Evolutionary conservation across 208 protist genomes (phyloP).

Genomic region (Lotmaria passim): DNA sequence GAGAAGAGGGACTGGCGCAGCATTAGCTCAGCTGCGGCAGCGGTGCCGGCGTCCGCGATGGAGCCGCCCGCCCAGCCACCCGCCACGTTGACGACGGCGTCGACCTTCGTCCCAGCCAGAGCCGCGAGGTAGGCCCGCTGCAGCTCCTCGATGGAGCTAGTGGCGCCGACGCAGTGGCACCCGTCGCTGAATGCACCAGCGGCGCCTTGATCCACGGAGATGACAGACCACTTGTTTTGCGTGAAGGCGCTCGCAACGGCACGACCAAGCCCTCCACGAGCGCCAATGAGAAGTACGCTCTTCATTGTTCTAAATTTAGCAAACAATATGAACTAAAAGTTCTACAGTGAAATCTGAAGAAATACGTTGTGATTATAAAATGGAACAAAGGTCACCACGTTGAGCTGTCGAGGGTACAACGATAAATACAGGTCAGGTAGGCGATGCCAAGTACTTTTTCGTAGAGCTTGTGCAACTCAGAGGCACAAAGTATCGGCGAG

Average conservation of each 20-base stretch:
- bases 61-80: conserved; percentile 75
- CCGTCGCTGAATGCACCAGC: background rate
- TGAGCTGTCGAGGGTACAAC: too few species aligned
- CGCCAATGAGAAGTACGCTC: conserved; percentile 46
- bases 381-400: too few species aligned
- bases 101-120: conserved; percentile 29
- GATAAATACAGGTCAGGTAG: background rate
- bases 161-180: conserved; percentile 21
- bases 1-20: conserved; percentile 75
- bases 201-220: conserved; percentile 13
- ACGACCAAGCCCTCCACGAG: conserved; percentile 51
- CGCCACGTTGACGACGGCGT: conserved; percentile 83
- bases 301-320: conserved; percentile 5
- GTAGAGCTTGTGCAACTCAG: too few species aligned
- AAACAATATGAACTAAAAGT: too few species aligned
- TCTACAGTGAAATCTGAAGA: too few species aligned
- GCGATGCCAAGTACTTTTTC: too few species aligned
- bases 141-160: conserved; percentile 41
- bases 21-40: conserved; percentile 67
- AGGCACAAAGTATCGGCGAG: too few species aligned
- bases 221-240: conserved; percentile 27
- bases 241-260: conserved; percentile 38
- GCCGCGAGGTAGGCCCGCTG: conserved; percentile 31
- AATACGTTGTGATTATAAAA: too few species aligned
- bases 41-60: conserved; percentile 29